Conservation (phyloP, 73 alveolate genomes). For the Paramecium primaurelia region DNA sequence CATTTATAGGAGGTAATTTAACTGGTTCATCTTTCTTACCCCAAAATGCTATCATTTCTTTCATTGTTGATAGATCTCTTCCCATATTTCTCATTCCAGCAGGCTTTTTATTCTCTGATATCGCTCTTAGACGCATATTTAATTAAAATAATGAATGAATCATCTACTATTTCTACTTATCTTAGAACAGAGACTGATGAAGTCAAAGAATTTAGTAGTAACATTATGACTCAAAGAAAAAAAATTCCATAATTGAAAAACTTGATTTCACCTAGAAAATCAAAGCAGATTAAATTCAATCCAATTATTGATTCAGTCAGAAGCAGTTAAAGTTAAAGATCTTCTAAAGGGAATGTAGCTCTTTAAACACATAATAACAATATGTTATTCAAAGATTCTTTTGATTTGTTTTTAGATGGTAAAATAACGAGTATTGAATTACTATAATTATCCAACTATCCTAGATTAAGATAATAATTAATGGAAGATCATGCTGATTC, state of each 20-base stretch:
- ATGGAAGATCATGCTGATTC: not conserved
- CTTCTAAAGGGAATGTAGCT: not conserved
- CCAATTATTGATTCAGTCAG: not conserved
- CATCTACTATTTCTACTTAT: not conserved
- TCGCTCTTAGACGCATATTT: not conserved
- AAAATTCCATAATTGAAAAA: not conserved
- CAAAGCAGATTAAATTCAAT: not conserved
- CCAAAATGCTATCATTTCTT: not conserved
- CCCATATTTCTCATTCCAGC: not conserved
- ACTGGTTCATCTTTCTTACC: not conserved
- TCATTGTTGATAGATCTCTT: not conserved
- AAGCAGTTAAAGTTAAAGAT: not conserved
- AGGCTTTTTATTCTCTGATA: not conserved
- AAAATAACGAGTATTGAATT: conserved; percentile 1
- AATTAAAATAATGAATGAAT: not conserved
- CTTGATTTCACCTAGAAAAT: not conserved
- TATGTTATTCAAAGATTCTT: not conserved
- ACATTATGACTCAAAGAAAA: not conserved
- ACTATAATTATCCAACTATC: not conserved
- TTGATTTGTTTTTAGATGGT: not conserved
- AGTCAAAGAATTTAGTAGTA: not conserved
- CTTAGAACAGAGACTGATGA: conserved; percentile 1
- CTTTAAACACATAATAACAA: not conserved
- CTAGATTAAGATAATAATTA: not conserved
- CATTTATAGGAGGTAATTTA: not conserved